These are phyloP conservation scores for Mucor irregularis DNA, from an alignment of 371 early-diverging fungal genomes.

Conservation along the genomic window DNA sequence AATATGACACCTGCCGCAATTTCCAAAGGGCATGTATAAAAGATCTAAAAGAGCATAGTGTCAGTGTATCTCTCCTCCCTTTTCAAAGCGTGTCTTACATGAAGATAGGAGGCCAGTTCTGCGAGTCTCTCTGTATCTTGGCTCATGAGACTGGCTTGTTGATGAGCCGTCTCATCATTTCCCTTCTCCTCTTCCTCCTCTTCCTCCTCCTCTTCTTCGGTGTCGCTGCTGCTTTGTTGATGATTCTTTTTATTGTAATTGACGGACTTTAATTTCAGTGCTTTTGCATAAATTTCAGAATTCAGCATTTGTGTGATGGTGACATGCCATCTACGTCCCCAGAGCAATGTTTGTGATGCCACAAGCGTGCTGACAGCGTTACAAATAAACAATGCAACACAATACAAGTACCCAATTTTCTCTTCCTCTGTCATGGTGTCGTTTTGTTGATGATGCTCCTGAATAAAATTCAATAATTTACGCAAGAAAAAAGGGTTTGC, in stretches of 20 bases:
- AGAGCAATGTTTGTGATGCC: slow-evolving; percentile 60
- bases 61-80: too few relatives aligned
- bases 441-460: slow-evolving; percentile 30
- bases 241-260: background rate
- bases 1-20: slow-evolving; percentile 62
- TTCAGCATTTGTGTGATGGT: slow-evolving; percentile 56
- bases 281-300: slow-evolving; percentile 59
- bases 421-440: slow-evolving; percentile 11
- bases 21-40: slow-evolving; percentile 65
- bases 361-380: slow-evolving; percentile 54
- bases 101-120: slow-evolving; percentile 55
- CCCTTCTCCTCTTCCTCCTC: slow-evolving; percentile 19
- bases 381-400: slow-evolving; percentile 53
- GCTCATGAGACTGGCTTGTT: slow-evolving; percentile 76
- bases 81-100: slow-evolving; percentile 37
- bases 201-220: slow-evolving; percentile 10
- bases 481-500: slow-evolving; percentile 56
- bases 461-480: slow-evolving; percentile 48
- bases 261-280: slow-evolving; percentile 31
- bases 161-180: slow-evolving; percentile 46
- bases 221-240: background rate
- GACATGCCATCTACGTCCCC: slow-evolving; percentile 63
- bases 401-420: slow-evolving; percentile 50
- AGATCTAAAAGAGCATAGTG: slow-evolving; percentile 41
- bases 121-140: slow-evolving; percentile 78